Percentiles rank a stretch among this genome's conserved stretches.
phyloP scores from a whole-genome alignment of 31 red algal genomes.

The Endocladia muricata region DNA sequence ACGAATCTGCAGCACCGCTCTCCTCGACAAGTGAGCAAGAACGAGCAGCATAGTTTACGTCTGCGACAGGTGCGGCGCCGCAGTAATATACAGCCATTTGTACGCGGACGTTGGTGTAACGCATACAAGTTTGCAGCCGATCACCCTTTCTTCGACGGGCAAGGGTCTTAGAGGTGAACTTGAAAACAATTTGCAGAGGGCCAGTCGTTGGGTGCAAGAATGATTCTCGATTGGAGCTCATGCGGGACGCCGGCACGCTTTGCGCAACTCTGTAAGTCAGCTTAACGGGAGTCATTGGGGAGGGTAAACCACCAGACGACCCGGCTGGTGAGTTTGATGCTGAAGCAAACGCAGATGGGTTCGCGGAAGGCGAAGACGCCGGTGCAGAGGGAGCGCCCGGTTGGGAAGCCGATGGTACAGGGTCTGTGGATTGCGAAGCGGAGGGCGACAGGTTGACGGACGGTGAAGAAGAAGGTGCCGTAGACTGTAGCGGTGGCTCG shows the following conservation, averaged over 20 bases:
- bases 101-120: background rate
- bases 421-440: too few species aligned
- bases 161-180: background rate
- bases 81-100: constrained; percentile 16
- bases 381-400: too few species aligned
- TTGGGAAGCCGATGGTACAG: too few species aligned
- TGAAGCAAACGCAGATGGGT: too few species aligned
- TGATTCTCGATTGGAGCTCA: background rate
- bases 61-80: background rate
- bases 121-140: background rate
- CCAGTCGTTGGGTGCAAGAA: background rate
- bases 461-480: background rate
- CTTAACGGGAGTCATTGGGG: background rate
- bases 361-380: too few species aligned
- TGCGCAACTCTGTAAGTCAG: background rate
- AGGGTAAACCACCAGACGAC: background rate
- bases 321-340: too few species aligned
- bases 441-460: too few species aligned
- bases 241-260: background rate
- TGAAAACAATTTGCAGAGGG: constrained; percentile 1
- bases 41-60: background rate
- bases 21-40: background rate
- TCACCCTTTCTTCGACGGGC: background rate
- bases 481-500: background rate
- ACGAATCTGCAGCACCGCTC: background rate